Conservation (phyloP, 176 grass and related monocot genomes). For the Olyra latifolia region DNA sequence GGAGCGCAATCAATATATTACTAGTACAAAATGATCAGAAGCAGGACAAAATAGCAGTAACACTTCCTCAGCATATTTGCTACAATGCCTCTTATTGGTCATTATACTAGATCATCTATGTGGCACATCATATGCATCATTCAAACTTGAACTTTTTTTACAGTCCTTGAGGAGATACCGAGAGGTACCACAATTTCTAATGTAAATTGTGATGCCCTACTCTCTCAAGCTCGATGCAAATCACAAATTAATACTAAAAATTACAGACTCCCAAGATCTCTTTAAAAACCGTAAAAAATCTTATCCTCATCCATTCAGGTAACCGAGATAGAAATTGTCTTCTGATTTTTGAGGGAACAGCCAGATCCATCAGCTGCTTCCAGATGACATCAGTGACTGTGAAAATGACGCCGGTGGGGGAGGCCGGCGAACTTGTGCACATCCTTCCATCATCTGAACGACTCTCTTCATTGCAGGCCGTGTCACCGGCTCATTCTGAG, state of each 20-base stretch:
- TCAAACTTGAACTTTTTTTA: too few relatives aligned
- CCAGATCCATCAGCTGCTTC: conserved; percentile 7
- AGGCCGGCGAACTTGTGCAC: conserved; percentile 34
- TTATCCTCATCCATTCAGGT: neutral
- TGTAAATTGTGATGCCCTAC: too few relatives aligned
- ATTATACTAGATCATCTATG: neutral
- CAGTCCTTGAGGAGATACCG: too few relatives aligned
- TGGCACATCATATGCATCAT: too few relatives aligned
- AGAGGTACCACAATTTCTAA: too few relatives aligned
- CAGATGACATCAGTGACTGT: neutral
- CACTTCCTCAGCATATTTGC: neutral
- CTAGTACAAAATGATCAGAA: neutral
- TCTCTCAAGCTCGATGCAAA: too few relatives aligned
- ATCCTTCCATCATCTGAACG: conserved; percentile 54
- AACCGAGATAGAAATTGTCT: neutral
- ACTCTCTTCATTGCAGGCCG: conserved; percentile 45
- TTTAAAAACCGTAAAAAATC: too few relatives aligned
- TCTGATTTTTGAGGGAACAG: neutral
- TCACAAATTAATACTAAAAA: too few relatives aligned
- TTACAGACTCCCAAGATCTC: too few relatives aligned
- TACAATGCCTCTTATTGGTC: neutral
- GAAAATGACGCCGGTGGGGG: conserved; percentile 31
- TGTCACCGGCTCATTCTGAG: conserved; percentile 44
- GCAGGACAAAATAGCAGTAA: neutral
- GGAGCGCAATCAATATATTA: neutral